Percentiles rank a stretch among this genome's conserved stretches.
phyloP scores from a whole-genome alignment of 331 rosid genomes.

The Acacia concinna region DNA sequence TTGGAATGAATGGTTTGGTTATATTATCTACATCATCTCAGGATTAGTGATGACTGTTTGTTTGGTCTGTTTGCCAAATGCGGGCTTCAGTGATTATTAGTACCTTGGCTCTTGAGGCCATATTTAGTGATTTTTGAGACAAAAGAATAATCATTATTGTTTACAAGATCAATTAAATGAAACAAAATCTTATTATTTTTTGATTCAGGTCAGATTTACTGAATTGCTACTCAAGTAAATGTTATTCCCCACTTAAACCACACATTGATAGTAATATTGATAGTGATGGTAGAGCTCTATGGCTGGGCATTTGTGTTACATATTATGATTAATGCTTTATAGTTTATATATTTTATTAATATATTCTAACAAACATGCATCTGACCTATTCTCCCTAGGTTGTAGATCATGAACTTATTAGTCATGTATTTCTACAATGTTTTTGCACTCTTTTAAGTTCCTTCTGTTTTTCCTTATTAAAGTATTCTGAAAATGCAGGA shows the following conservation, averaged over 20 bases:
- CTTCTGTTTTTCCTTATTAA: conserved; percentile 23
- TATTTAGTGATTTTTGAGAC: not conserved
- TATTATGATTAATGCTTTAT: conserved; percentile 19
- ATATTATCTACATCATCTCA: not conserved
- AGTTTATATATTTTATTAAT: not conserved
- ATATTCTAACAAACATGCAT: not conserved
- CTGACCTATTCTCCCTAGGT: conserved; percentile 13
- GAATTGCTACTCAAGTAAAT: conserved; percentile 11
- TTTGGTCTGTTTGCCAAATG: conserved; percentile 4
- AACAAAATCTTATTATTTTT: not conserved
- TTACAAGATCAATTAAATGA: not conserved
- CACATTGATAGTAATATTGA: not conserved
- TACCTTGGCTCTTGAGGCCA: not conserved
- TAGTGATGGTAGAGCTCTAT: conserved; percentile 11
- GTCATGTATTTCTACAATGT: not conserved
- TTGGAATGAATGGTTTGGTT: not conserved
- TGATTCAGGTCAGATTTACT: conserved; percentile 13
- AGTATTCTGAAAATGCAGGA: conserved; percentile 58
- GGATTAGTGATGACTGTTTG: not conserved
- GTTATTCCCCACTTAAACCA: conserved; percentile 8
- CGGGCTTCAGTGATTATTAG: not conserved
- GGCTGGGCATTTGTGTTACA: not conserved
- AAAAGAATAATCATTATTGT: conserved; percentile 1
- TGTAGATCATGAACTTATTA: conserved; percentile 15
- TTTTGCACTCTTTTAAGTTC: conserved; percentile 28